Evolutionary conservation across 2,329 filamentous ascomycete species (phyloP).

Genomic region (Proliferodiscus dingleyae): DNA sequence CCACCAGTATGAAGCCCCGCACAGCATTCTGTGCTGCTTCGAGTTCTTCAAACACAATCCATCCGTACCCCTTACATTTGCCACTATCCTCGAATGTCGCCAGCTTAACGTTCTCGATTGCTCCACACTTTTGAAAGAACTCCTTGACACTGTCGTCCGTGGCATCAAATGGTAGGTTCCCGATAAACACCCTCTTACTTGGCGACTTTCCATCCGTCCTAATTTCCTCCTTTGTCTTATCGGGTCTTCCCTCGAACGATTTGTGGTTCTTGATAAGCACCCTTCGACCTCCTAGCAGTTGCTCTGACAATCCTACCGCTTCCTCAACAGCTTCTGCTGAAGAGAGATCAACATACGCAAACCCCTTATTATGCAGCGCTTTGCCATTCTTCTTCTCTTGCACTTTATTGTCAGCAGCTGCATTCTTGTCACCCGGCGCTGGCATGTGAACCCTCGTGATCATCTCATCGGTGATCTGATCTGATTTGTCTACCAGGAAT

Average conservation of each 20-base stretch:
- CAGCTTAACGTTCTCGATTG: slow-evolving; percentile 76
- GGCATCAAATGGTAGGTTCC: slow-evolving; percentile 78
- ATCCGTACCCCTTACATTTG: slow-evolving; percentile 96
- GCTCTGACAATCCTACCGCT: slow-evolving; percentile 82
- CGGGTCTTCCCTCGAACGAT: slow-evolving; percentile 83
- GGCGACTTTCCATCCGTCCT: slow-evolving; percentile 53
- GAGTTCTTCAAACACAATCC: slow-evolving; percentile 83
- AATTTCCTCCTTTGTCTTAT: slow-evolving; percentile 46
- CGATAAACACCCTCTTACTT: slow-evolving; percentile 80
- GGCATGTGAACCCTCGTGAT: slow-evolving; percentile 69
- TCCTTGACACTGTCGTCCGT: slow-evolving; percentile 74
- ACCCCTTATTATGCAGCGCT: slow-evolving; percentile 68
- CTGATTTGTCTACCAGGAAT: slow-evolving; percentile 72
- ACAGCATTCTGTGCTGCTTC: slow-evolving; percentile 72
- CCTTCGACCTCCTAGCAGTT: slow-evolving; percentile 67
- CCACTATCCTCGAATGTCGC: slow-evolving; percentile 95
- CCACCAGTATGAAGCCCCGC: slow-evolving; percentile 71
- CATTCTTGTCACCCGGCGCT: slow-evolving; percentile 42
- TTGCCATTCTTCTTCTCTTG: slow-evolving; percentile 28
- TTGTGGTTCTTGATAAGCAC: slow-evolving; percentile 91
- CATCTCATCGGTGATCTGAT: slow-evolving; percentile 59
- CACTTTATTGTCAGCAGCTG: slow-evolving; percentile 30
- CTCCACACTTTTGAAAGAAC: slow-evolving; percentile 82
- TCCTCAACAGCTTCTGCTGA: slow-evolving; percentile 61
- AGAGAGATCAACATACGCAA: slow-evolving; percentile 91